Percentiles rank a stretch among this genome's conserved stretches.
phyloP scores from a whole-genome alignment of 345 rosid genomes.

The Luvunga scandens region DNA sequence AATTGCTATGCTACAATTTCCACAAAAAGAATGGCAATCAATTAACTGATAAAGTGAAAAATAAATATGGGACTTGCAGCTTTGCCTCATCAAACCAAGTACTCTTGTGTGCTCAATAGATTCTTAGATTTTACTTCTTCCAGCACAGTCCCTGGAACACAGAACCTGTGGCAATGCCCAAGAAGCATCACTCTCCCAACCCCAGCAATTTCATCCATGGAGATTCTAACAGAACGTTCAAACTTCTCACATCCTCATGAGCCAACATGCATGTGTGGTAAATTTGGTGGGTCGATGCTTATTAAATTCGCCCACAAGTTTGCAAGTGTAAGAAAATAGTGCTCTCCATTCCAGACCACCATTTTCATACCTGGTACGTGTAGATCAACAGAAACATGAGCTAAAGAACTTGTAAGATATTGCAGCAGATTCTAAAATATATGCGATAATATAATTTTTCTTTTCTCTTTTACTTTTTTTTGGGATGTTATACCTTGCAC shows the following conservation, averaged over 20 bases:
- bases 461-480: too few species aligned
- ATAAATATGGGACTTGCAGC: background rate
- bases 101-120: background rate
- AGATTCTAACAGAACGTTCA: background rate
- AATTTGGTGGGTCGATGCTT: slow-evolving; percentile 51
- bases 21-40: slow-evolving; percentile 30
- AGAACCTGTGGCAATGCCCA: slow-evolving; percentile 5
- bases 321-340: slow-evolving; percentile 58
- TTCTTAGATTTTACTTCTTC: background rate
- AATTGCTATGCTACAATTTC: slow-evolving; percentile 26
- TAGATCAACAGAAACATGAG: slow-evolving; percentile 14
- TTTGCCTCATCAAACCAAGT: background rate
- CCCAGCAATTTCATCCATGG: background rate
- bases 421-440: background rate
- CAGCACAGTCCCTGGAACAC: background rate
- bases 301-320: slow-evolving; percentile 86
- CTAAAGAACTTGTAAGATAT: background rate
- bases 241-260: slow-evolving; percentile 10
- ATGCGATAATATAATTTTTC: too few species aligned
- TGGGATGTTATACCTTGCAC: slow-evolving; percentile 65
- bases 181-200: slow-evolving; percentile 8
- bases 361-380: slow-evolving; percentile 52
- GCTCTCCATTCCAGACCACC: slow-evolving; percentile 59
- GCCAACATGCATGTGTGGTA: slow-evolving; percentile 31
- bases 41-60: slow-evolving; percentile 4